Conservation (phyloP, 106 monocot species). For the Dendrobium catenatum region DNA sequence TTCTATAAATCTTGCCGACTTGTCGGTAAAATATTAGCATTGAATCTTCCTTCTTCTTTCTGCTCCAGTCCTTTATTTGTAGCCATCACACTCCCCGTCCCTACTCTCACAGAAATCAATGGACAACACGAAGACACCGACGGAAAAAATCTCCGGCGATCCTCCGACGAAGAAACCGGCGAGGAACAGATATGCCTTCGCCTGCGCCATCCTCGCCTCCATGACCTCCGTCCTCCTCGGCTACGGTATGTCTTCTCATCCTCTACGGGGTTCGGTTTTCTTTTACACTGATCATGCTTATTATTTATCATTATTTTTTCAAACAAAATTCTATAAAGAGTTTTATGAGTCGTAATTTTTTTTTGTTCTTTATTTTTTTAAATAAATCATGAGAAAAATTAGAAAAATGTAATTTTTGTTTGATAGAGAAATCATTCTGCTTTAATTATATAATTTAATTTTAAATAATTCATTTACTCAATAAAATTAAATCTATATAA, state of each 20-base stretch:
- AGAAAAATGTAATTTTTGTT: not conserved
- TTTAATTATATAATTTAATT: not conserved
- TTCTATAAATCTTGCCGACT: too few relatives aligned
- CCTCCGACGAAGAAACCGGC: conserved; percentile 1
- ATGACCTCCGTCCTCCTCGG: conserved; percentile 25
- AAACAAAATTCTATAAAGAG: not conserved
- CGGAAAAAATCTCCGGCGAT: not conserved
- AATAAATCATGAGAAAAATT: not conserved
- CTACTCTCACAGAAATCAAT: not conserved
- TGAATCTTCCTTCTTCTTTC: not conserved
- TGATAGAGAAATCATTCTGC: not conserved
- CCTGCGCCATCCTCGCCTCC: conserved; percentile 22
- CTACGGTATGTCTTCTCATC: conserved; percentile 8
- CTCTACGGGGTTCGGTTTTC: not conserved
- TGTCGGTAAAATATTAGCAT: too few relatives aligned
- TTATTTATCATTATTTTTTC: not conserved
- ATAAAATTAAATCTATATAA: not conserved
- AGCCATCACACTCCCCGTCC: not conserved
- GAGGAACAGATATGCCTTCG: conserved; percentile 11
- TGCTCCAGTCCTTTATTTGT: not conserved
- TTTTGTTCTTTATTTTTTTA: not conserved
- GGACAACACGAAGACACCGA: not conserved
- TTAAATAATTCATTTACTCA: not conserved
- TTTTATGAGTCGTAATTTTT: not conserved
- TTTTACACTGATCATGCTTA: too few relatives aligned